These are phyloP conservation scores for Phlebiopsis flavidoalba DNA, from an alignment of 768 basidiomycete species.

Conservation along the genomic window DNA sequence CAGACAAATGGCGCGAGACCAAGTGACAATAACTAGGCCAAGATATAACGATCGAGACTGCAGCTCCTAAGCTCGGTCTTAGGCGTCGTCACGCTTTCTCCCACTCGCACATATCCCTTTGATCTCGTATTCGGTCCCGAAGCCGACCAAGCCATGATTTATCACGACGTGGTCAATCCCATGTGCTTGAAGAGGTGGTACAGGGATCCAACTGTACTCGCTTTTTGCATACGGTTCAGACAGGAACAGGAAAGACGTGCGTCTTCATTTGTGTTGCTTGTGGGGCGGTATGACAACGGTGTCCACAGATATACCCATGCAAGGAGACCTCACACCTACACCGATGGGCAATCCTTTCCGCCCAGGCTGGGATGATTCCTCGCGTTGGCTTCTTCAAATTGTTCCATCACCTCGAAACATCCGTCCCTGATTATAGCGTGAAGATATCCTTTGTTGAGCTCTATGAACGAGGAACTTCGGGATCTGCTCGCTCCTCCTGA, in stretches of 20 bases:
- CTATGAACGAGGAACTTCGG: constrained; percentile 96
- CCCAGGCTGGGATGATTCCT: constrained; percentile 93
- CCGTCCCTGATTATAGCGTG: constrained; percentile 80
- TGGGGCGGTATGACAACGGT: neutral
- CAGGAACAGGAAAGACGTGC: constrained; percentile 97
- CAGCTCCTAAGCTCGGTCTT: constrained; percentile 61
- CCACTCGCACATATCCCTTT: constrained; percentile 85
- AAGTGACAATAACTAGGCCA: too few relatives aligned
- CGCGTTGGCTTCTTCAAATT: constrained; percentile 85
- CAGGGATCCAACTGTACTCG: constrained; percentile 95
- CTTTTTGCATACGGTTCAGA: constrained; percentile 98
- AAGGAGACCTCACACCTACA: constrained; percentile 83
- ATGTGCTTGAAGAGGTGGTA: constrained; percentile 90
- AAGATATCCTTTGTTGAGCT: constrained; percentile 93
- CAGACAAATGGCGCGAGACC: constrained; percentile 72
- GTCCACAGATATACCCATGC: constrained; percentile 83
- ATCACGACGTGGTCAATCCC: constrained; percentile 88
- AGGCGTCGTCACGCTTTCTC: constrained; percentile 70
- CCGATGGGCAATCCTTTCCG: constrained; percentile 84
- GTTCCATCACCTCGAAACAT: constrained; percentile 81
- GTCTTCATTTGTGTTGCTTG: constrained; percentile 25
- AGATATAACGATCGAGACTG: constrained; percentile 77
- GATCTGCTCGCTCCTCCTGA: constrained; percentile 81
- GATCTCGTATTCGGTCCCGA: constrained; percentile 96
- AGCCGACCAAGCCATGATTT: constrained; percentile 92